Evolutionary conservation across 2,329 filamentous ascomycete genomes (phyloP).

Genomic region (Emmonsiellopsis sp.): DNA sequence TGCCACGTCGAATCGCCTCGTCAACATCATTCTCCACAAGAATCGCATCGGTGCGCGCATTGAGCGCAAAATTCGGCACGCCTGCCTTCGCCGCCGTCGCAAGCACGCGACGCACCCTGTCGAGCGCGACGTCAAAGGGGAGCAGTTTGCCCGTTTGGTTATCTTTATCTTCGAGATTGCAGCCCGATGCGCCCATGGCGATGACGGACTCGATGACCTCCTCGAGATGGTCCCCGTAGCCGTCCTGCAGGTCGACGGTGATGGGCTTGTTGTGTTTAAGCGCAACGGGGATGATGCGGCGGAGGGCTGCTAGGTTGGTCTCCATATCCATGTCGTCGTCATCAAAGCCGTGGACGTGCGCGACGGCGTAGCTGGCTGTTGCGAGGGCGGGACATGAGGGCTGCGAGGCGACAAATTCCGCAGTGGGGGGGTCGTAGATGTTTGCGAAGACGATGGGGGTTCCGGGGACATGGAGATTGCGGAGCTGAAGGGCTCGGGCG

Average conservation of each 20-base stretch:
- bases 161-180: constrained; percentile 51
- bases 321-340: constrained; percentile 44
- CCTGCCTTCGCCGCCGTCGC: constrained; percentile 31
- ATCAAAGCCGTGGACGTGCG: constrained; percentile 34
- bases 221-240: constrained; percentile 43
- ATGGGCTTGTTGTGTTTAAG: constrained; percentile 38
- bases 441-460: constrained; percentile 47
- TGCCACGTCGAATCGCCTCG: constrained; percentile 46
- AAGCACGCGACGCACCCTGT: constrained; percentile 33
- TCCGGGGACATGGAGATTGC: constrained; percentile 41
- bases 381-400: constrained; percentile 34
- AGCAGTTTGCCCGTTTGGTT: constrained; percentile 27
- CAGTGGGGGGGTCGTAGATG: constrained; percentile 45
- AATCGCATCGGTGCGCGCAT: constrained; percentile 48
- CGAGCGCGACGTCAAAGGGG: constrained; percentile 39
- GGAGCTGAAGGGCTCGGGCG: constrained; percentile 9
- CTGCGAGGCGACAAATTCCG: constrained; percentile 34
- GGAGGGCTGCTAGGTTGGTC: constrained; percentile 43
- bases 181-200: constrained; percentile 45
- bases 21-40: constrained; percentile 34
- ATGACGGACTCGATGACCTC: constrained; percentile 39
- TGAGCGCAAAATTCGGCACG: constrained; percentile 48
- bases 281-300: constrained; percentile 37
- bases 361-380: constrained; percentile 45
- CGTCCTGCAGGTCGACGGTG: constrained; percentile 53